Conservation (phyloP, 257 asterid genomes). For the Plantago major region DNA sequence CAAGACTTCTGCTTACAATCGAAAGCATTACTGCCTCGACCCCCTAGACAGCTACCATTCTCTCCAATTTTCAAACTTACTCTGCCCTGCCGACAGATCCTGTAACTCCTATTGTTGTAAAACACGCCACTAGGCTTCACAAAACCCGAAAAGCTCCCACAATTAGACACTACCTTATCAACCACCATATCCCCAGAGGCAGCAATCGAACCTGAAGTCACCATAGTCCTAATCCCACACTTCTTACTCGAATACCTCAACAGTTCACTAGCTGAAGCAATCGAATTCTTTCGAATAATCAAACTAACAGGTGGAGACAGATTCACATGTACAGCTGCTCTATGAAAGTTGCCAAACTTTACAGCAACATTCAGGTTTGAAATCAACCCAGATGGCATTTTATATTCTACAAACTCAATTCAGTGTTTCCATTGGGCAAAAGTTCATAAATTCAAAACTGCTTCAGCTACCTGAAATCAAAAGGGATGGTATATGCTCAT, state of each 20-base stretch:
- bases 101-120: slow-evolving; percentile 34
- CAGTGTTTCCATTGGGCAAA: slow-evolving; percentile 13
- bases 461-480: slow-evolving; percentile 1
- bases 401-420: slow-evolving; percentile 20
- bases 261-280: slow-evolving; percentile 10
- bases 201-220: slow-evolving; percentile 45
- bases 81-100: slow-evolving; percentile 33
- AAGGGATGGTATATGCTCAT: too few relatives aligned
- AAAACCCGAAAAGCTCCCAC: slow-evolving; percentile 44
- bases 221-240: slow-evolving; percentile 32
- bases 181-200: slow-evolving; percentile 55
- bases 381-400: slow-evolving; percentile 52
- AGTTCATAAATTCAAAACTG: slow-evolving; percentile 7
- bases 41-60: slow-evolving; percentile 17
- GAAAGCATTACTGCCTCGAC: slow-evolving; percentile 24
- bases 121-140: slow-evolving; percentile 44
- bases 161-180: slow-evolving; percentile 38
- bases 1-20: slow-evolving; percentile 16
- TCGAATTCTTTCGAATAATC: slow-evolving; percentile 22
- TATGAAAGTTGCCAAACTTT: slow-evolving; percentile 31
- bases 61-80: slow-evolving; percentile 37
- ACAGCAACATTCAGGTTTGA: slow-evolving; percentile 41
- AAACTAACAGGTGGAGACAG: slow-evolving; percentile 24
- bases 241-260: slow-evolving; percentile 12
- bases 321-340: slow-evolving; percentile 34